Conservation (phyloP, 1,284 basidiomycete genomes). For the Rhodofomes roseus region DNA sequence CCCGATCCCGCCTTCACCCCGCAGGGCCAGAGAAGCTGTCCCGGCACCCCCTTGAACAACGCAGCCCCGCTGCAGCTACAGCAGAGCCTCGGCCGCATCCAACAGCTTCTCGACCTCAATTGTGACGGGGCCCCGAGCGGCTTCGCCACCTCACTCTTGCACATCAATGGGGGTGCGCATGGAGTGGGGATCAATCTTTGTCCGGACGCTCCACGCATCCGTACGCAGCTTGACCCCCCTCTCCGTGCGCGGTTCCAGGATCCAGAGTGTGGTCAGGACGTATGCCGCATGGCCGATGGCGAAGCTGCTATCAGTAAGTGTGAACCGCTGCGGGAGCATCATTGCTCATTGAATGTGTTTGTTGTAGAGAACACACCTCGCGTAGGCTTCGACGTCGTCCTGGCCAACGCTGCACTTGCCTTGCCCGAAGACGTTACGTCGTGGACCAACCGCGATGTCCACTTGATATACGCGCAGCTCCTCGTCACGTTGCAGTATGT, state of each 20-base stretch:
- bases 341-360: neutral
- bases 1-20: too few species aligned
- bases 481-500: neutral
- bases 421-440: slow-evolving; percentile 8
- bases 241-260: slow-evolving; percentile 6
- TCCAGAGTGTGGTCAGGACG: slow-evolving; percentile 1
- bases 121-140: slow-evolving; percentile 16
- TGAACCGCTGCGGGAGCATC: neutral
- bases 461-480: neutral
- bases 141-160: slow-evolving; percentile 13
- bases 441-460: neutral
- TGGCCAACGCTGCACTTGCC: neutral
- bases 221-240: slow-evolving; percentile 1
- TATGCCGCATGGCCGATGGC: slow-evolving; percentile 3
- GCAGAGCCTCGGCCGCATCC: neutral
- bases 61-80: neutral
- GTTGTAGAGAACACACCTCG: neutral
- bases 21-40: neutral
- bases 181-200: slow-evolving; percentile 13
- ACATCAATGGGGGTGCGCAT: slow-evolving; percentile 6
- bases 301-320: neutral
- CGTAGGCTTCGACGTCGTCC: slow-evolving; percentile 11
- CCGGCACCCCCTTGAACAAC: neutral
- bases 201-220: neutral
- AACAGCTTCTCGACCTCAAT: slow-evolving; percentile 6